Base-by-base conservation (phyloP, 352 stramenopile genomes). In the Phytopythium boreale region DNA sequence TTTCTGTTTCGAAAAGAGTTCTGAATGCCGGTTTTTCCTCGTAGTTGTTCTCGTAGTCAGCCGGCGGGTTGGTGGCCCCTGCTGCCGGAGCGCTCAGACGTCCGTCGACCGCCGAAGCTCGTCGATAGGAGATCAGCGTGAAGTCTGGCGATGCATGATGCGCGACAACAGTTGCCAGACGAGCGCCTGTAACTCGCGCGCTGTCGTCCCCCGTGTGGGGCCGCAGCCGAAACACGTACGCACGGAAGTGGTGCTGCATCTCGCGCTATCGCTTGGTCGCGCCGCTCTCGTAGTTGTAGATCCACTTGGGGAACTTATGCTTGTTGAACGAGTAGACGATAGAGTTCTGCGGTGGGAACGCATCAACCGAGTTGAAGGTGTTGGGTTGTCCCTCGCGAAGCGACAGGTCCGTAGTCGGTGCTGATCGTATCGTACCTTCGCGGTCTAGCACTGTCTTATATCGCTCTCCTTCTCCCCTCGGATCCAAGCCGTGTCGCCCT, bases 271-370 rank as follows among this genome's bases (percentile, higher is more conserved):
- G 76, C 50, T 76, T 69, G 10, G 72, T 87, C 26, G 76, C 61
- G 49, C 73, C 79, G 37, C 75, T 83, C 55, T 82, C 69, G 62
- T 83, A 87, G 49, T 65, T 75, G 64, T 87, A 87, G 44, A 77
- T 69, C 77, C 77, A 87, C 44, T 75, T 79, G 22, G 75, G 75
- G 50, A 78, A 83, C 22, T 68, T 73, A 31, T 81, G 69, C 34
- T 86, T 82, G 68, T 86, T 86, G 29, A 86, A 63, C 44, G 82
- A 70, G 55, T 66, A 86, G 37, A 82, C 22, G 1, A 75, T 34
- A 11, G 64, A 61, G 31, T 81, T 82, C 72, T 86, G 31, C 5
- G 55, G 4, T 14, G 49, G 6, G 34, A 11, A 9, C 19, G 12
- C 6, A 14, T 15, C 22, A 10, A 15, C 10, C 12, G 36, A 2